phyloP scores from a whole-genome alignment of 169 alveolate species.

The Amoebophrya sp. region DNA sequence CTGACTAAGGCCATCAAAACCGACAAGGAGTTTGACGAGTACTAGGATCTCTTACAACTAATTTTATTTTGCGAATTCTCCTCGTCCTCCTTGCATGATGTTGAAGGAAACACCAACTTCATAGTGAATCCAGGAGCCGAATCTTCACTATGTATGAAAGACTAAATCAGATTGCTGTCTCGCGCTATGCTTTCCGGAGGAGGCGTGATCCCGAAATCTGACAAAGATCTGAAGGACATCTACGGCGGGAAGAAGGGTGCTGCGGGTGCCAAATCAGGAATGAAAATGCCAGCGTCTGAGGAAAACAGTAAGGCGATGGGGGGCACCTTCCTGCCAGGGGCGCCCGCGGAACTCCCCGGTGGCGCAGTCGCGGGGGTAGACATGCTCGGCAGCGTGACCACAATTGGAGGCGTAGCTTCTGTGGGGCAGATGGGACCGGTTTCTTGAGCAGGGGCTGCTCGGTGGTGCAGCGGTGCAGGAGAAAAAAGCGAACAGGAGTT shows the following conservation, averaged over 20 bases:
- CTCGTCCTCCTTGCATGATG: neutral
- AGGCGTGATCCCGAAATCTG: neutral
- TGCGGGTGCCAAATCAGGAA: no score
- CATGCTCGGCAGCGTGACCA: no score
- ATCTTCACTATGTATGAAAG: neutral
- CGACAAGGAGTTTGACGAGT: neutral
- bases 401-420: no score
- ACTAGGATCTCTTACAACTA: neutral
- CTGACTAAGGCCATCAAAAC: neutral
- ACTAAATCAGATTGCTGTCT: neutral
- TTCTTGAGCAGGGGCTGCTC: no score
- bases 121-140: neutral
- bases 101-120: neutral
- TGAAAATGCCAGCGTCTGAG: no score
- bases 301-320: no score
- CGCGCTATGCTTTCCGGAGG: neutral
- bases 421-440: no score
- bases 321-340: no score
- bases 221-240: neutral
- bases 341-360: no score
- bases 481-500: no score
- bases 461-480: no score
- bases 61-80: neutral
- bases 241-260: neutral
- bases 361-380: no score